Conservation (phyloP, 345 rosid species). For the Citrus unshiu region DNA sequence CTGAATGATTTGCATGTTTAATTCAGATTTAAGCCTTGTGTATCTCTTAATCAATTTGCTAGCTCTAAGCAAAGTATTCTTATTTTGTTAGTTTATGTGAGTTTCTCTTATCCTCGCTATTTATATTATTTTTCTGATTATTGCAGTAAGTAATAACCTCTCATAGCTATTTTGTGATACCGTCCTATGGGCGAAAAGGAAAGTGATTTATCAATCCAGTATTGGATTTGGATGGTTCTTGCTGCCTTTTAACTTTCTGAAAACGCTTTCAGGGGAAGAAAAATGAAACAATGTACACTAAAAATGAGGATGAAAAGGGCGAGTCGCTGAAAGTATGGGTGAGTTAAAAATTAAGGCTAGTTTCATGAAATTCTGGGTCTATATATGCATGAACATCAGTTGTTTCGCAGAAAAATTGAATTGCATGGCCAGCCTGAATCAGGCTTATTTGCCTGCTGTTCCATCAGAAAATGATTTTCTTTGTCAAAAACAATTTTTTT, state of each 20-base stretch:
- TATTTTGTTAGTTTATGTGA: neutral
- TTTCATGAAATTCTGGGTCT: slow-evolving; percentile 7
- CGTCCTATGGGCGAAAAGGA: too few relatives aligned
- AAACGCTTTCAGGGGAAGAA: neutral
- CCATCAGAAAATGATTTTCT: neutral
- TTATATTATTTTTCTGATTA: neutral
- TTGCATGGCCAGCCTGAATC: neutral
- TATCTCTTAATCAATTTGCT: neutral
- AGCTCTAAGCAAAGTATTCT: neutral
- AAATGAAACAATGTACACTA: slow-evolving; percentile 2
- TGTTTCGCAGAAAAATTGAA: neutral
- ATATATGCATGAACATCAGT: neutral
- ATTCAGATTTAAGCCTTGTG: neutral
- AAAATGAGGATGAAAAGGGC: neutral
- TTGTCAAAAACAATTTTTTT: neutral
- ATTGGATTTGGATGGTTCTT: too few relatives aligned
- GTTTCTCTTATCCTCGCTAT: neutral
- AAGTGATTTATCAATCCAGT: too few relatives aligned
- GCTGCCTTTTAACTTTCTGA: too few relatives aligned
- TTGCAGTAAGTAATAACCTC: too few relatives aligned
- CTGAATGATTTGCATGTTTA: too few relatives aligned
- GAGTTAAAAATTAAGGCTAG: neutral
- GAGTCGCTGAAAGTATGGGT: neutral
- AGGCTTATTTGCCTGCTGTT: neutral
- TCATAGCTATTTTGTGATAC: too few relatives aligned